Evolutionary conservation across 2,329 filamentous ascomycete species (phyloP).

Genomic region (Calonectria pauciramosa): DNA sequence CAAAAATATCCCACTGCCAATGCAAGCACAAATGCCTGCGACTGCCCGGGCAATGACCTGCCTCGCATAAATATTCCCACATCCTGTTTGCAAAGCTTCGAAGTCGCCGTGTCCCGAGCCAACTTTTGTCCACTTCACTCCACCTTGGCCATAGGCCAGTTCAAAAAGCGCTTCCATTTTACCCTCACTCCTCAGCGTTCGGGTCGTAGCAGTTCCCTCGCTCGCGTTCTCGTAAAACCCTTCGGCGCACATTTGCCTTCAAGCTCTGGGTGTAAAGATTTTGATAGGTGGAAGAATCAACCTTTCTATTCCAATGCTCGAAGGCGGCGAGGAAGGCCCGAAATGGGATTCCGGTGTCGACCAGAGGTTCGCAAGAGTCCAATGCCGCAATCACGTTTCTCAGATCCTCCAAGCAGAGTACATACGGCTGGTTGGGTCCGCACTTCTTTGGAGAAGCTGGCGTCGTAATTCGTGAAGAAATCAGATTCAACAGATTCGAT

Average conservation of each 20-base stretch:
- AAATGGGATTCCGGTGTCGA: not conserved
- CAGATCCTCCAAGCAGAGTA: not conserved
- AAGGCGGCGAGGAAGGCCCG: not conserved
- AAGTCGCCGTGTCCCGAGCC: not conserved
- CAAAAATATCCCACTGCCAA: not conserved
- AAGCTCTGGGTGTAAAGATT: not conserved
- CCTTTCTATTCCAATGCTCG: not conserved
- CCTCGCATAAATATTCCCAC: not conserved
- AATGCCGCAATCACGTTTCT: not conserved
- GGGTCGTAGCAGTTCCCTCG: not conserved
- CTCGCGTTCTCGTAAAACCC: not conserved
- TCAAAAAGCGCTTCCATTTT: not conserved
- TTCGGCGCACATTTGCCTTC: not conserved
- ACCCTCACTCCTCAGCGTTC: not conserved
- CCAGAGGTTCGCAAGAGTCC: not conserved
- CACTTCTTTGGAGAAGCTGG: not conserved
- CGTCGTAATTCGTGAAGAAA: not conserved
- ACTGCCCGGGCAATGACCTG: not conserved
- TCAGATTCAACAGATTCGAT: not conserved
- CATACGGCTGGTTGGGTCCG: not conserved
- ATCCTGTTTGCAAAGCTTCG: not conserved
- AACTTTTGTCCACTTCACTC: not conserved
- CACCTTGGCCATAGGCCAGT: not conserved
- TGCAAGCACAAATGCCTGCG: not conserved
- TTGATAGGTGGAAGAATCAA: not conserved